Base-by-base conservation (phyloP, 192 early-diverging fungal genomes). In the Phlyctochytrium arcticum region DNA sequence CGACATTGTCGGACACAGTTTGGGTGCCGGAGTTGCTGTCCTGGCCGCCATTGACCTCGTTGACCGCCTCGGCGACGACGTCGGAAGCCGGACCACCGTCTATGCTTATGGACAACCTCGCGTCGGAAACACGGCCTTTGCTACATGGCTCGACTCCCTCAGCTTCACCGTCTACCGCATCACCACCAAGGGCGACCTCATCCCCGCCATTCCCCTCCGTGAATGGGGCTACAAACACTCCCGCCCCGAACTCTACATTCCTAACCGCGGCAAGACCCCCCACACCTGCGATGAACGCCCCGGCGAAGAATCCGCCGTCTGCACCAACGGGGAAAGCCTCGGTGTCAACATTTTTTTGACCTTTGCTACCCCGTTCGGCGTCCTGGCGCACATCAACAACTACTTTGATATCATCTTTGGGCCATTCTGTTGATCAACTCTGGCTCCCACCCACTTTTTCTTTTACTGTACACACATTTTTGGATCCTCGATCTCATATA, bases 371-470 rank as follows among this genome's bases (percentile, higher is more conserved):
- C 61, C 61, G 19, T 23, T 54, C 2, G 46, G 61, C 48, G 53
- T 63, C 33, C 30, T 34, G 24, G 36, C 48, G 48, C 61, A 63
- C 36, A 21, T 63, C 31, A 47, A 60, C 42, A 27, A 37, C 36
- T 63, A 63, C 36, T 17, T 17, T 35, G 26, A 26, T 23, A 37
- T 36, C 15, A 4, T 39, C 5, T 63, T 63, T 54, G 61, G 61
- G n/a, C 61, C 61, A 15, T 63, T 46, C 48, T 63, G 61, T 49
- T 63, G 48, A 63, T 44, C n/a, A n/a, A n/a, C n/a, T n/a, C n/a
- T n/a, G n/a, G n/a, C n/a, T n/a, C n/a, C n/a, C n/a, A n/a, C n/a
- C n/a, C n/a, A n/a, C n/a, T n/a, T n/a, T n/a, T n/a, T n/a, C n/a
- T n/a, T n/a, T n/a, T n/a, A n/a, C n/a, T n/a, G n/a, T n/a, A n/a